These are phyloP conservation scores for Rheum nobile DNA, from an alignment of 148 eudicot genomes.

Conservation along the genomic window DNA sequence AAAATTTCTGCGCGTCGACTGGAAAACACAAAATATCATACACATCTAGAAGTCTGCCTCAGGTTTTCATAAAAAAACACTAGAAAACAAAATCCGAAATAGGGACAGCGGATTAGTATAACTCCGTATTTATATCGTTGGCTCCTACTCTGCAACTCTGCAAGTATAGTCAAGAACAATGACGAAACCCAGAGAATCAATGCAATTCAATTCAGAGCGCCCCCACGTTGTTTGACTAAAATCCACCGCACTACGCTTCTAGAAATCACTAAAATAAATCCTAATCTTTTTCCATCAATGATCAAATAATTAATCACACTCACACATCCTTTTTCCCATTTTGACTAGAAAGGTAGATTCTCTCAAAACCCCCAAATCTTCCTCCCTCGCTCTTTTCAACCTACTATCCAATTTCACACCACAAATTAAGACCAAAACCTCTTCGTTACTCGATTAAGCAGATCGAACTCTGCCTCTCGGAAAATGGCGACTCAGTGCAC, in stretches of 20 bases:
- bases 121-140: no score
- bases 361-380: no score
- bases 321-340: neutral
- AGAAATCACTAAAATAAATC: neutral
- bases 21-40: no score
- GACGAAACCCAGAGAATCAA: neutral
- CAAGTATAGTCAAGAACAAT: neutral
- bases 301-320: no score
- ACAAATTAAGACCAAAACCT: neutral
- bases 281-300: no score
- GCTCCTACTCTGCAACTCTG: neutral
- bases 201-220: neutral
- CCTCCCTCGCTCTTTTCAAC: no score
- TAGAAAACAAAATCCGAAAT: no score
- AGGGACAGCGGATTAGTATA: no score
- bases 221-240: neutral
- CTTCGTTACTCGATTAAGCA: neutral
- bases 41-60: neutral
- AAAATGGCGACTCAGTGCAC: neutral
- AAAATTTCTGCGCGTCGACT: no score
- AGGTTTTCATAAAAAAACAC: no score
- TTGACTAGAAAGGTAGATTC: neutral
- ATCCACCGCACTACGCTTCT: neutral
- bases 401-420: neutral
- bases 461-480: neutral